phyloP scores from a whole-genome alignment of 768 basidiomycete genomes.

The Auriscalpium microsporum region DNA sequence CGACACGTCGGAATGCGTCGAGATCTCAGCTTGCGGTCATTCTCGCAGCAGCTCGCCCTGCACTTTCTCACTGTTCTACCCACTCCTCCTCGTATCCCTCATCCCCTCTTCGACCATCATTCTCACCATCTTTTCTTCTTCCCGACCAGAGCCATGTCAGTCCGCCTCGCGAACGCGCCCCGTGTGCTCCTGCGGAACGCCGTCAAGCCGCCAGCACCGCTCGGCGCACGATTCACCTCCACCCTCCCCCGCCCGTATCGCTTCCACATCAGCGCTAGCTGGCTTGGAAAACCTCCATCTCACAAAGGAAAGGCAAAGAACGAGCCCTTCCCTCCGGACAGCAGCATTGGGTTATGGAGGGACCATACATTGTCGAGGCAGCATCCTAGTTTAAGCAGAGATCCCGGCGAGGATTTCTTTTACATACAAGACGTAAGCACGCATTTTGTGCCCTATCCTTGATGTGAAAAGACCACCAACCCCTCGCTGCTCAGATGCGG shows the following conservation, averaged over 20 bases:
- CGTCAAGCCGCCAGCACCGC: no score
- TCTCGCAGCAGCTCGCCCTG: no score
- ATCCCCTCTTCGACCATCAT: neutral
- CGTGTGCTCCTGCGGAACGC: no score
- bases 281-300: conserved; percentile 61
- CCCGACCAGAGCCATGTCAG: no score
- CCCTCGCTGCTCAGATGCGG: conserved; percentile 47
- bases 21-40: no score
- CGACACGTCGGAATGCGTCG: no score
- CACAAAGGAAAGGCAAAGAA: conserved; percentile 25
- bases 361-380: conserved; percentile 48
- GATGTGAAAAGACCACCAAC: no score
- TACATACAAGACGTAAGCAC: conserved; percentile 59
- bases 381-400: conserved; percentile 29
- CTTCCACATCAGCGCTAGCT: conserved; percentile 72
- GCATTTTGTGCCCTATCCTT: neutral
- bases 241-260: conserved; percentile 43
- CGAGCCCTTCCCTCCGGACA: conserved; percentile 51
- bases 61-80: no score
- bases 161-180: no score
- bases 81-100: neutral
- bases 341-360: conserved; percentile 59
- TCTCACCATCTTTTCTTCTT: no score
- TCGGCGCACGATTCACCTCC: conserved; percentile 13
- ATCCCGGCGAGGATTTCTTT: conserved; percentile 56